Conservation (phyloP, 108 stramenopile genomes). For the Aurantiochytrium sp. region DNA sequence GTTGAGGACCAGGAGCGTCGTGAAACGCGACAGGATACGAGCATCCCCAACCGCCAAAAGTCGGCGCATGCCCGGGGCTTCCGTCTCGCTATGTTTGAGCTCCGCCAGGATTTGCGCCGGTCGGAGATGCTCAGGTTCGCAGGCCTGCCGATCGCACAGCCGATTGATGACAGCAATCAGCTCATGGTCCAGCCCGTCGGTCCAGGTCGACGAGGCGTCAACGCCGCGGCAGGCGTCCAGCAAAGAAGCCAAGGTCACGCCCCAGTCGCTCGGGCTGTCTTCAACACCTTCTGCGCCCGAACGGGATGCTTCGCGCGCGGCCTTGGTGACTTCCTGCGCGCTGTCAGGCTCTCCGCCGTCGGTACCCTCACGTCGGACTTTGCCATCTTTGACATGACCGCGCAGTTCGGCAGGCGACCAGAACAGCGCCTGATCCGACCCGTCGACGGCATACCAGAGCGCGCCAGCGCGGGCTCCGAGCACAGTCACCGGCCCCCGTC, state of each 20-base stretch:
- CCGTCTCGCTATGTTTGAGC: not conserved
- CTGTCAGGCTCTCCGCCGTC: not conserved
- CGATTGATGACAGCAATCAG: conserved; percentile 13
- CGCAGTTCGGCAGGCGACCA: not conserved
- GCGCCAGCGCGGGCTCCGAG: not conserved
- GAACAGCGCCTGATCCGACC: conserved; percentile 15
- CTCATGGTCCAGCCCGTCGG: not conserved
- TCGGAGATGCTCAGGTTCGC: conserved; percentile 26
- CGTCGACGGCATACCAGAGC: conserved; percentile 25
- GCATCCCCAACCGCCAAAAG: not conserved
- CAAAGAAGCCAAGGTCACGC: too few species aligned
- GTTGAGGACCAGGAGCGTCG: not conserved
- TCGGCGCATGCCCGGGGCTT: not conserved
- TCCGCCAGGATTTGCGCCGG: not conserved
- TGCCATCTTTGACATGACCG: not conserved
- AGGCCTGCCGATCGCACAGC: conserved; percentile 6
- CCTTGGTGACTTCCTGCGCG: not conserved
- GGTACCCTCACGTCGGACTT: not conserved
- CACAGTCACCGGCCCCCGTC: not conserved
- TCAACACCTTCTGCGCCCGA: too few species aligned
- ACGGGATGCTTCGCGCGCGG: too few species aligned
- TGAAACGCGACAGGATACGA: not conserved
- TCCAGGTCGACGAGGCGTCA: not conserved
- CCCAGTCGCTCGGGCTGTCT: too few species aligned
- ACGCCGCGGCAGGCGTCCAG: not conserved